Evolutionary conservation across 2,329 filamentous ascomycete species (phyloP).

Genomic region (Pestalotiopsis sp.): DNA sequence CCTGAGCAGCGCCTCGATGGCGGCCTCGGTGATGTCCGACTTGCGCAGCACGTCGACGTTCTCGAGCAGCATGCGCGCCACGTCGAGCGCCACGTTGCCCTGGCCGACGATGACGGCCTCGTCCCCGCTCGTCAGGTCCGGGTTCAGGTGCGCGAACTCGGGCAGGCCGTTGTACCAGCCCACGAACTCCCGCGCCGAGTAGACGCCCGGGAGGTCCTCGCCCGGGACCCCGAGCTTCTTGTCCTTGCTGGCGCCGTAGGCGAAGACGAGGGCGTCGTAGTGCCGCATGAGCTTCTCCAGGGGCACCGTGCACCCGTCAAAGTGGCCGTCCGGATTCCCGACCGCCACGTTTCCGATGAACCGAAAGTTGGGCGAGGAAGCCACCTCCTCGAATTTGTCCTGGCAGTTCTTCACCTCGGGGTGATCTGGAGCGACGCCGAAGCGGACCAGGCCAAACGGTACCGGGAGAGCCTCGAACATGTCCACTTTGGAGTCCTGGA

Average conservation of each 20-base stretch:
- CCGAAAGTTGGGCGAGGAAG: slow-evolving; percentile 77
- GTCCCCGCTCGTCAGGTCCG: slow-evolving; percentile 74
- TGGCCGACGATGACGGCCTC: slow-evolving; percentile 90
- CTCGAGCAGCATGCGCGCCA: slow-evolving; percentile 83
- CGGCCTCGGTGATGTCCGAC: slow-evolving; percentile 89
- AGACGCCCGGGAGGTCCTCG: slow-evolving; percentile 74
- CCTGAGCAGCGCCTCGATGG: slow-evolving; percentile 70
- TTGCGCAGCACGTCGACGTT: slow-evolving; percentile 72
- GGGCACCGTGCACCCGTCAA: slow-evolving; percentile 57
- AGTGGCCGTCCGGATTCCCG: slow-evolving; percentile 52
- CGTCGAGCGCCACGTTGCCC: slow-evolving; percentile 93
- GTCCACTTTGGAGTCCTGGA: slow-evolving; percentile 75
- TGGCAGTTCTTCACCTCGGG: slow-evolving; percentile 99
- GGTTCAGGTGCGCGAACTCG: slow-evolving; percentile 72
- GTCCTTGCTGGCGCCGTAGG: slow-evolving; percentile 90
- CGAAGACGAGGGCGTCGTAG: slow-evolving; percentile 90
- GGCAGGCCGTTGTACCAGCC: slow-evolving; percentile 98
- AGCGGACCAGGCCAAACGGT: slow-evolving; percentile 88
- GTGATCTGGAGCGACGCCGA: slow-evolving; percentile 97
- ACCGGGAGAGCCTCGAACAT: slow-evolving; percentile 97
- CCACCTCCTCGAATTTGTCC: slow-evolving; percentile 90
- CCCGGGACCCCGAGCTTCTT: slow-evolving; percentile 77
- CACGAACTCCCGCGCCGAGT: slow-evolving; percentile 90
- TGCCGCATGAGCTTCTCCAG: slow-evolving; percentile 72
- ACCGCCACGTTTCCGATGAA: slow-evolving; percentile 90